Evolutionary conservation across 306 rosid species (phyloP), one percentile per base, ranked within the genome.

Genomic region (Begonia fuchsioides): DNA sequence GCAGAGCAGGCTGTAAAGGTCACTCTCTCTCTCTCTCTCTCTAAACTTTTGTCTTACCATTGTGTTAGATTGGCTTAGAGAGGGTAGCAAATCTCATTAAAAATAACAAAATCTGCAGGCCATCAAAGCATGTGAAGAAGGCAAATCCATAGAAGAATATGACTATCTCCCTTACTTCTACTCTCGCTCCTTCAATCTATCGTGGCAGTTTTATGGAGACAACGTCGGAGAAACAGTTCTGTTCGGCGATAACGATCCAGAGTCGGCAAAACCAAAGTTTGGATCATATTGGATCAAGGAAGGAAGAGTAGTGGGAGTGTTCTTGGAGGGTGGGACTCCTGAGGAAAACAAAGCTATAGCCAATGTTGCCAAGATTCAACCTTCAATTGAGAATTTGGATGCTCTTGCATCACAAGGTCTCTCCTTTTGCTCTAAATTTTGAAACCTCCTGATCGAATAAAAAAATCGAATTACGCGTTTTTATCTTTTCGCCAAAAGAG

Each of bases 181-280:
- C 51, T 90, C 97, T 14, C 97, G 95, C 49, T 51, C 92, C n/a
- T 90, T 90, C 11, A 82, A 84, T 48, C 73, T 84, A 61, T 58
- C 94, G 2, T 90, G 97, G 97, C 92, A 84, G 62, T 90, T 90
- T 80, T 84, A 84, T 2, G 97, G 97, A 12, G 95, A 90, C 71
- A 90, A 90, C 39, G 95, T 75, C 4, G 97, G 97, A 2, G 95
- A 90, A 9, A 59, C 95, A 0, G 95, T 84, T 35, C 61, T 90
- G 18, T 90, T 84, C 10, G 97, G 97, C 35, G 97, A 90, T 87
- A 74, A 35, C 69, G 59, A 73, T 44, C 95, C 87, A 0, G 67
- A 45, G 8, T 66, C 92, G 18, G 38, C 80, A 3, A 84, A 69
- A 57, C 77, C 88, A 17, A 79, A 90, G 63, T 90, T 90, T 17